Conservation (phyloP, 495 filamentous ascomycete genomes). For the Trichoderma reesei region DNA sequence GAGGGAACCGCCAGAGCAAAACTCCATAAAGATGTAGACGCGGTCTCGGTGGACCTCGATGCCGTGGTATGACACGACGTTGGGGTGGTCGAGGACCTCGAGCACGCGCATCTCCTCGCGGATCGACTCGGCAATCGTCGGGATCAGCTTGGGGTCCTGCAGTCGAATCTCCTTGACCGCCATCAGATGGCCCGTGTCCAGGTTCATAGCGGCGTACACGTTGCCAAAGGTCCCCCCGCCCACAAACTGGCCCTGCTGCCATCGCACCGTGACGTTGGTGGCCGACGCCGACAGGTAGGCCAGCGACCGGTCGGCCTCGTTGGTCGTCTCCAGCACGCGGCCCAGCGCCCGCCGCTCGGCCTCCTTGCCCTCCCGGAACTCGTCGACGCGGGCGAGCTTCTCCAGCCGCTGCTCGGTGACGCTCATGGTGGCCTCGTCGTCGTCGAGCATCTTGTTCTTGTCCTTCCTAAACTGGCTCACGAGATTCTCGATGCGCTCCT, state of each 20-base stretch:
- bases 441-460: constrained; percentile 65
- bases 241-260: constrained; percentile 96
- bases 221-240: constrained; percentile 95
- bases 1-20: constrained; percentile 91
- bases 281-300: constrained; percentile 88
- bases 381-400: constrained; percentile 66
- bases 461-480: constrained; percentile 64
- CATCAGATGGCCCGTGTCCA: constrained; percentile 93
- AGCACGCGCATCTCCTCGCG: constrained; percentile 95
- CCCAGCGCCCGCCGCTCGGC: constrained; percentile 86
- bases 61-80: constrained; percentile 94
- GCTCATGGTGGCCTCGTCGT: constrained; percentile 68
- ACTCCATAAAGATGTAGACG: constrained; percentile 99
- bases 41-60: constrained; percentile 98
- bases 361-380: constrained; percentile 62
- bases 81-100: constrained; percentile 90
- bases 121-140: constrained; percentile 85
- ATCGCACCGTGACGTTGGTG: constrained; percentile 86
- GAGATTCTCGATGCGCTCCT: constrained; percentile 58
- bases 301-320: constrained; percentile 88
- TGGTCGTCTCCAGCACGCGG: constrained; percentile 82
- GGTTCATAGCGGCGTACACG: constrained; percentile 92
- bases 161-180: constrained; percentile 97
- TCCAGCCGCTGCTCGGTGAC: constrained; percentile 63
- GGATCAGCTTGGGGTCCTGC: constrained; percentile 93